Conservation (phyloP, 352 stramenopile genomes). For the Phytophthora fragariae region DNA sequence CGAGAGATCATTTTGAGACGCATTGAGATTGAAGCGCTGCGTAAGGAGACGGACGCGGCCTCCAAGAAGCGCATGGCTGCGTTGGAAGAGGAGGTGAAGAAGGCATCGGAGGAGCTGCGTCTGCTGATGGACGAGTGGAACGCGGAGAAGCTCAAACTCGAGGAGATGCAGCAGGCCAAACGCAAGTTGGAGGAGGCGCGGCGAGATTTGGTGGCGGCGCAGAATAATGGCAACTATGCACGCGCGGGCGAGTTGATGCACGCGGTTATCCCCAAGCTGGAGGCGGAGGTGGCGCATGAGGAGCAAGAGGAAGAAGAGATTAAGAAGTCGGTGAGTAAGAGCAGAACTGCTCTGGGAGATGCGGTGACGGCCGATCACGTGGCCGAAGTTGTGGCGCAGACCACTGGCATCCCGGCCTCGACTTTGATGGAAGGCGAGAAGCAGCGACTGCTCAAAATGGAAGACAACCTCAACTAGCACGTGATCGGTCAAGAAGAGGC, state of each 20-base stretch:
- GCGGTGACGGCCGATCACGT: constrained; percentile 95
- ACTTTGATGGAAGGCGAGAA: constrained; percentile 97
- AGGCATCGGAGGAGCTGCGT: constrained; percentile 63
- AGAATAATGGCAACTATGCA: constrained; percentile 82
- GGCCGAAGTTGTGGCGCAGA: constrained; percentile 88
- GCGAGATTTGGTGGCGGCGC: constrained; percentile 71
- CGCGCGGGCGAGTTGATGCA: constrained; percentile 85
- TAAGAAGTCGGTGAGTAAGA: constrained; percentile 38
- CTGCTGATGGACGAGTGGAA: constrained; percentile 82
- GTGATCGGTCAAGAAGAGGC: constrained; percentile 94
- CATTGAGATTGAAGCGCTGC: constrained; percentile 87
- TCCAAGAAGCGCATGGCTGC: constrained; percentile 73
- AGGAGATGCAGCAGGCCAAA: constrained; percentile 82
- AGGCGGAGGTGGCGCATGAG: constrained; percentile 73
- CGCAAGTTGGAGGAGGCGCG: constrained; percentile 80
- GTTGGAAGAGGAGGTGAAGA: constrained; percentile 74
- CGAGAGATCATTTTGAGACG: constrained; percentile 76
- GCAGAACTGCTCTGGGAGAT: constrained; percentile 81
- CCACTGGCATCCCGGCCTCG: constrained; percentile 95
- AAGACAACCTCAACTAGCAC: constrained; percentile 91
- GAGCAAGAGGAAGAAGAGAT: constrained; percentile 57
- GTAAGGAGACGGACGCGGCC: constrained; percentile 76
- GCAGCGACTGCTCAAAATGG: constrained; percentile 95
- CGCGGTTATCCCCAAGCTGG: constrained; percentile 78
- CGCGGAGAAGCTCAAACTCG: constrained; percentile 72